Evolutionary conservation across 2,329 filamentous ascomycete species (phyloP), one percentile per base, ranked within the genome.

Genomic region (Cladosporium colombiae): DNA sequence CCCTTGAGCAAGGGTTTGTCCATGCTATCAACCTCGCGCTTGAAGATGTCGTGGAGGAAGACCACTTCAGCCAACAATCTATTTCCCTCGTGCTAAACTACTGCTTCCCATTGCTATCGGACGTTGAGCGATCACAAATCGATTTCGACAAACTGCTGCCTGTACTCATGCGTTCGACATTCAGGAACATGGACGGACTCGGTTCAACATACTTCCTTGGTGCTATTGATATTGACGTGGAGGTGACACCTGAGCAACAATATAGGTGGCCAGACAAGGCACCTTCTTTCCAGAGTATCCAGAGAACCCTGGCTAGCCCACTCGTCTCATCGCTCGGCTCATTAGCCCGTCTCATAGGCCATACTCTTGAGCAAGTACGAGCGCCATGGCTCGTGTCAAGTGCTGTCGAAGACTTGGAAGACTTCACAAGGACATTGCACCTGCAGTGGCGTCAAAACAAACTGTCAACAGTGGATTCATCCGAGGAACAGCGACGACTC

Each of bases 1-100:
- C 86, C 50, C 81, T 96, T 0, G 90, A 94, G 74, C 82, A 84
- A 21, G 91, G 91, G 1, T 84, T 96, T 37, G 88, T 92, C 10
- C 88, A 85, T 35, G 91, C 92, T 11, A 83, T 88, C 0, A 94
- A 95, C 72, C 80, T 95, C n/a, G 89, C 92, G 0, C 78, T 96
- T 44, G 78, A 82, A 56, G 84, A 89, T 67, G 78, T 83, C n/a
- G 77, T 81, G 5, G 79, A 81, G 56, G 81, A 82, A 33, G 83
- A 84, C 64, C 86, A 84, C 53, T 68, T 83, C 5, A 78, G 77
- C 11, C 76, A 76, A 29, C 78, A 80, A 52, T 78, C 76, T 6
- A 85, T 94, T 33, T 85, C 89, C 0, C 83, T 95, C 71, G 88
- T 91, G 0, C 79, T 96, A 69, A 92, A 90, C 70, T 91, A 92